These are phyloP conservation scores for Hypholoma fasciculare DNA, from an alignment of 768 basidiomycete species.

Conservation along the genomic window DNA sequence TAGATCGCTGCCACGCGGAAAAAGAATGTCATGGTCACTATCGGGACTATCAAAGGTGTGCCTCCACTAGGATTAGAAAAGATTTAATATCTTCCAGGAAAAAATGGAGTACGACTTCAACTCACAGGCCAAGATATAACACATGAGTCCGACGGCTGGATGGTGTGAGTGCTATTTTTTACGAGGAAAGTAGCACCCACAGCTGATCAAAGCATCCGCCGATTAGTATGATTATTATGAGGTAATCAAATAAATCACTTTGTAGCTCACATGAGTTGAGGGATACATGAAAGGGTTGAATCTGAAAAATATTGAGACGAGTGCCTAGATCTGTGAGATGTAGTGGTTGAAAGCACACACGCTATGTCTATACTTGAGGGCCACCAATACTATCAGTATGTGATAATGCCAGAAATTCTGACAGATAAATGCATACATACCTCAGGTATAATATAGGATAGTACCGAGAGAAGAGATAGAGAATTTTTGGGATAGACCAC, in stretches of 20 bases:
- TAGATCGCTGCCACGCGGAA: neutral
- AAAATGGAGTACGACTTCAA: neutral
- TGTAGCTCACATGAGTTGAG: neutral
- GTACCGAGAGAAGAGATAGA: neutral
- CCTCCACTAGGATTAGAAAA: neutral
- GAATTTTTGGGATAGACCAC: neutral
- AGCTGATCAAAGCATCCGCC: neutral
- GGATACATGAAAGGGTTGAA: neutral
- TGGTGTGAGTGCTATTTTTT: too few species aligned
- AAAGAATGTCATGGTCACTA: neutral
- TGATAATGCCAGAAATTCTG: too few species aligned
- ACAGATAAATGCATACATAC: neutral
- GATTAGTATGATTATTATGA: neutral
- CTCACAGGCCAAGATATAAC: neutral
- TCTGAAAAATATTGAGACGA: neutral
- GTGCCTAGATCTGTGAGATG: too few species aligned
- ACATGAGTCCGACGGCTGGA: neutral
- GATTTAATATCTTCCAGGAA: neutral
- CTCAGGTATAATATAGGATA: neutral
- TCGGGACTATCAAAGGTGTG: neutral
- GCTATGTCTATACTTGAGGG: neutral
- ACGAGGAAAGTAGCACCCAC: too few species aligned
- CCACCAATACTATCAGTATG: too few species aligned
- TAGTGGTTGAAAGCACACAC: constrained; percentile 11
- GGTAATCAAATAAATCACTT: neutral